Conservation (phyloP, 495 filamentous ascomycete species). For the Achaetomiella virescens region DNA sequence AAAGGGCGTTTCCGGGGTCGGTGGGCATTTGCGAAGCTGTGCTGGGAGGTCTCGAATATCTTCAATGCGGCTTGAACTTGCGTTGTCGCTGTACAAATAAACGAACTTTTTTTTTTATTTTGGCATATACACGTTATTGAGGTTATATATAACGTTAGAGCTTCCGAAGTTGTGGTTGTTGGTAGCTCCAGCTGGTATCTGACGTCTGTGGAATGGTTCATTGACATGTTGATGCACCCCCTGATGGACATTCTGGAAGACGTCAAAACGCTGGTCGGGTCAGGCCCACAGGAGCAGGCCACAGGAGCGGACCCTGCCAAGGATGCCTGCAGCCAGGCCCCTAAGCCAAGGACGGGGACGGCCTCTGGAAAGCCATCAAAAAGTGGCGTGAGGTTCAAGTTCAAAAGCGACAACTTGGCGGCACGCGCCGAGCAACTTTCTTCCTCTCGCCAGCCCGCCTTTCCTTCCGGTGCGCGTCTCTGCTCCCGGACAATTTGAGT, state of each 20-base stretch:
- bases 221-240: not conserved
- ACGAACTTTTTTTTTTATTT: slow-evolving; percentile 14
- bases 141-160: not conserved
- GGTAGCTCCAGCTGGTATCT: not conserved
- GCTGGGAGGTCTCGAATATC: not conserved
- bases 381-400: slow-evolving; percentile 13
- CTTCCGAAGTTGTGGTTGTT: too few relatives aligned
- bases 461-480: not conserved
- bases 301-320: not conserved
- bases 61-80: slow-evolving; percentile 3
- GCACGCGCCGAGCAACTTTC: not conserved
- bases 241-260: not conserved
- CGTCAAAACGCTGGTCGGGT: not conserved
- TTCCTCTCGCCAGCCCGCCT: not conserved
- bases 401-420: not conserved
- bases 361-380: not conserved
- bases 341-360: not conserved
- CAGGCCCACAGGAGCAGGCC: not conserved
- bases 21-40: slow-evolving; percentile 5
- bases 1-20: slow-evolving; percentile 15
- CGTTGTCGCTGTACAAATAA: slow-evolving; percentile 11
- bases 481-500: not conserved
- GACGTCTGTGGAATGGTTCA: not conserved
- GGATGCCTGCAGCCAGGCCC: not conserved
- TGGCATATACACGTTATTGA: slow-evolving; percentile 5